A percentile compares a stretch with the other conserved stretches of the same genome.
Evolutionary conservation across 306 rosid species (phyloP).

Genomic region (Rosa multiflora): DNA sequence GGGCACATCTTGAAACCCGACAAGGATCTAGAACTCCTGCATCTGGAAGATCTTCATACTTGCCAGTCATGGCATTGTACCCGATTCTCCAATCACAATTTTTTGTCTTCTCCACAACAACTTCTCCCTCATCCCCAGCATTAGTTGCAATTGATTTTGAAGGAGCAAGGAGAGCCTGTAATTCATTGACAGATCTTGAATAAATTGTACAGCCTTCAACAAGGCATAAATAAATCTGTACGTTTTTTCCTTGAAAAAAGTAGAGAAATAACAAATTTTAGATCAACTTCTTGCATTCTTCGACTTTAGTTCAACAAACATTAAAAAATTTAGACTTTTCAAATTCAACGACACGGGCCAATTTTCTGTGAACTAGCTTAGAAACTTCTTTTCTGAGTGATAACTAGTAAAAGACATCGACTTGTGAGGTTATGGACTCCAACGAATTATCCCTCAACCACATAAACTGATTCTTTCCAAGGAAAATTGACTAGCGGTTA

Average conservation of each 20-base stretch:
- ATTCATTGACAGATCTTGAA: conserved; percentile 19
- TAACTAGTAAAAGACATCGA: neutral
- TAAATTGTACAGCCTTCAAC: conserved; percentile 14
- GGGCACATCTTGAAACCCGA: conserved; percentile 88
- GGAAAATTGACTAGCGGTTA: neutral
- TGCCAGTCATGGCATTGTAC: conserved; percentile 77
- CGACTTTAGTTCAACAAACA: neutral
- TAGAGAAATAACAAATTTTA: neutral
- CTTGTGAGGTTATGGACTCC: neutral
- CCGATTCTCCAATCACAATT: conserved; percentile 70
- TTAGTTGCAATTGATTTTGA: conserved; percentile 78
- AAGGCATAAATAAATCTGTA: neutral
- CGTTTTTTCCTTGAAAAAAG: neutral
- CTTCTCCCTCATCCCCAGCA: conserved; percentile 85
- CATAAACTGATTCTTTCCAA: neutral
- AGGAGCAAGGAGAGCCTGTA: conserved; percentile 91
- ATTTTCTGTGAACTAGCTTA: neutral
- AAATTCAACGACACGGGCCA: neutral
- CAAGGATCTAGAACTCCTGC: conserved; percentile 90
- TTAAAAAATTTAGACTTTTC: neutral
- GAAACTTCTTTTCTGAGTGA: neutral
- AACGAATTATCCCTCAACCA: neutral
- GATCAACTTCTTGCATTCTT: neutral
- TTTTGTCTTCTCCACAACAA: conserved; percentile 78
- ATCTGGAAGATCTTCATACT: conserved; percentile 79